phyloP scores from a whole-genome alignment of 2,329 filamentous ascomycete species.

The Blastomyces emzantsi region DNA sequence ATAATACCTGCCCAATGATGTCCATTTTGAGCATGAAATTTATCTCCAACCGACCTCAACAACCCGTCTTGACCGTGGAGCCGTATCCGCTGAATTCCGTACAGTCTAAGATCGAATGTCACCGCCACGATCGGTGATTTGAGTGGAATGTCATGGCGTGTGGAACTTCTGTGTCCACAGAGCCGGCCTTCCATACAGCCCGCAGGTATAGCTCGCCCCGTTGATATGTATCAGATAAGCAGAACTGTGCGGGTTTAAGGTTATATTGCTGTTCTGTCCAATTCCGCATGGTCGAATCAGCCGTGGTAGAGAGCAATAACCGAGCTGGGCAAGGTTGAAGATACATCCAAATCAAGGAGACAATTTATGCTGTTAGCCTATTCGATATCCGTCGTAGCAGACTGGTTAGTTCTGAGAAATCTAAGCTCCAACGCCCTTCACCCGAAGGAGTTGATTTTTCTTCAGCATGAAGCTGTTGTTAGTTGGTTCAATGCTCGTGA shows the following conservation, averaged over 20 bases:
- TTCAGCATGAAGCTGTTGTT: neutral
- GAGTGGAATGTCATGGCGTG: neutral
- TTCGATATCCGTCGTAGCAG: neutral
- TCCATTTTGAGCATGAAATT: neutral
- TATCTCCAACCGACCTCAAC: conserved; percentile 1
- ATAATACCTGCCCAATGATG: conserved; percentile 1
- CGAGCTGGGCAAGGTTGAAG: neutral
- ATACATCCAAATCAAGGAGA: conserved; percentile 1
- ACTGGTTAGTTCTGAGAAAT: neutral
- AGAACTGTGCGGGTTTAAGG: neutral
- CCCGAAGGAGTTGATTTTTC: neutral
- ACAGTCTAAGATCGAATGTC: neutral
- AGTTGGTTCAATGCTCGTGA: neutral
- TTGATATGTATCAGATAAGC: neutral
- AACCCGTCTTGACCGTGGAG: neutral
- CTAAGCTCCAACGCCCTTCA: neutral
- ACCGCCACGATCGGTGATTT: neutral
- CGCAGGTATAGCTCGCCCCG: neutral
- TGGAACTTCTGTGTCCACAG: neutral
- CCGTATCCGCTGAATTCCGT: neutral
- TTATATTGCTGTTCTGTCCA: neutral
- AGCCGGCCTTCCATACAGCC: neutral
- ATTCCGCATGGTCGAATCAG: neutral
- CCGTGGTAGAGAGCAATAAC: neutral
- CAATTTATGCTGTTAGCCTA: neutral